Base-by-base conservation (phyloP, 352 stramenopile genomes). In the Globisporangium orthogonon region DNA sequence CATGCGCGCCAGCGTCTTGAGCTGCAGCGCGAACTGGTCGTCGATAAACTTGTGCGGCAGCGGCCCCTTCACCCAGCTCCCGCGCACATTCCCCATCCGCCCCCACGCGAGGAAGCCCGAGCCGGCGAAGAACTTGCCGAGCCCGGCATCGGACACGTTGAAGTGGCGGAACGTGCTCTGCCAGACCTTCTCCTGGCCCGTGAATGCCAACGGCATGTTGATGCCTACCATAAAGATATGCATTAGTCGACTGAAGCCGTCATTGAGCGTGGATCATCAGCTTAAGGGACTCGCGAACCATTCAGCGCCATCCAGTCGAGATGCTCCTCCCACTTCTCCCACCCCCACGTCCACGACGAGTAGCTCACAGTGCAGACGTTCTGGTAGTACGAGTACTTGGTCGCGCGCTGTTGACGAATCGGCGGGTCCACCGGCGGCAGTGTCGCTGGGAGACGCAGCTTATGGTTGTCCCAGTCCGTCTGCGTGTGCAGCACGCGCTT, bases 251-350 rank as follows among this genome's bases (percentile, higher is more conserved):
- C 1, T 5, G 7, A 13, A 17, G 37, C 15, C 11, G 11, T 4
- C 37, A 3, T 10, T 17, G 37, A 43, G 37, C 11, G 17, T 13
- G 11, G 17, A 43, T 4, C 37, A 43, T 13, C 37, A 7, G 7
- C 37, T 11, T 11, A 40, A 46, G 50, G 14, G 4, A 31, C 56
- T 7, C 37, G 54, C 52, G n/a, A 43, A 82, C 81, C 89, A 50
- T 92, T 95, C n/a, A 97, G 65, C 15, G 87, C 87, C 79, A 97
- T 94, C 88, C 89, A 97, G 72, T 97, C 89, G 57, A 97, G 89
- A 67, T 97, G 87, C 3, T 71, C 67, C 66, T 96, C 83, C 91
- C 91, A 97, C 58, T 91, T 69, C n/a, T 63, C 31, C 83, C 86
- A 96, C 18, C 83, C 77, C 84, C 91, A 97, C 48, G 76, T 78